A percentile compares a stretch with the other conserved stretches of the same genome.
These are phyloP conservation scores for Phyllosticta capitalensis DNA, from an alignment of 2,329 filamentous ascomycete genomes.

Conservation along the genomic window DNA sequence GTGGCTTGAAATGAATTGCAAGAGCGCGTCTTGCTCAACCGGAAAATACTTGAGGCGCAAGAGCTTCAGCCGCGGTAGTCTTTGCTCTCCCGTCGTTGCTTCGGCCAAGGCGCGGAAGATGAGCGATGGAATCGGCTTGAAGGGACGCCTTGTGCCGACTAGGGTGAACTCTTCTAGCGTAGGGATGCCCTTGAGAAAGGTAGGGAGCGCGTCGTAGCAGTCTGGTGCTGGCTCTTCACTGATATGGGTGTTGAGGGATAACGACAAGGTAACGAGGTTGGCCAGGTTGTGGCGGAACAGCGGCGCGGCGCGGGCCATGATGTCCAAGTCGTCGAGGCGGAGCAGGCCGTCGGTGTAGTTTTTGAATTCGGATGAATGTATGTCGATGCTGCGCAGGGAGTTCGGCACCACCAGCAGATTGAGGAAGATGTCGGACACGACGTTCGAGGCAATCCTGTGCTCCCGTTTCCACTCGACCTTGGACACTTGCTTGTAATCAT, in stretches of 20 bases:
- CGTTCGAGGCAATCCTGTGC: neutral
- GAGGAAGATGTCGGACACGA: neutral
- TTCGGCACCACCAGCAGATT: neutral
- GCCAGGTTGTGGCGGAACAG: neutral
- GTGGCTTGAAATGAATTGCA: neutral
- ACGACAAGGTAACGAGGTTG: neutral
- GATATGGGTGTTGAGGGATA: neutral
- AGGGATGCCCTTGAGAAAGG: neutral
- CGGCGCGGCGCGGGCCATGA: neutral
- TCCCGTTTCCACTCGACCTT: neutral
- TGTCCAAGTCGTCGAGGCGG: neutral
- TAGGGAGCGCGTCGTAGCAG: neutral
- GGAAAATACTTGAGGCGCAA: neutral
- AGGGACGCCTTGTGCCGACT: neutral
- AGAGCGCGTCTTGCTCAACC: neutral
- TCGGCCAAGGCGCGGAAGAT: neutral
- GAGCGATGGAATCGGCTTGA: neutral
- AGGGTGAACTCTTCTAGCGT: neutral
- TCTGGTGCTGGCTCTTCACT: neutral
- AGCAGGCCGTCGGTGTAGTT: neutral
- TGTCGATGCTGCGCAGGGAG: neutral
- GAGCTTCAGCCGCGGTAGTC: neutral
- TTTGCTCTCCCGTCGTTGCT: neutral
- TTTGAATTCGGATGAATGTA: neutral
- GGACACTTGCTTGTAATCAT: too few relatives aligned